phyloP scores from a whole-genome alignment of 805 yeast genomes.

The Hanseniaspora valbyensis region DNA sequence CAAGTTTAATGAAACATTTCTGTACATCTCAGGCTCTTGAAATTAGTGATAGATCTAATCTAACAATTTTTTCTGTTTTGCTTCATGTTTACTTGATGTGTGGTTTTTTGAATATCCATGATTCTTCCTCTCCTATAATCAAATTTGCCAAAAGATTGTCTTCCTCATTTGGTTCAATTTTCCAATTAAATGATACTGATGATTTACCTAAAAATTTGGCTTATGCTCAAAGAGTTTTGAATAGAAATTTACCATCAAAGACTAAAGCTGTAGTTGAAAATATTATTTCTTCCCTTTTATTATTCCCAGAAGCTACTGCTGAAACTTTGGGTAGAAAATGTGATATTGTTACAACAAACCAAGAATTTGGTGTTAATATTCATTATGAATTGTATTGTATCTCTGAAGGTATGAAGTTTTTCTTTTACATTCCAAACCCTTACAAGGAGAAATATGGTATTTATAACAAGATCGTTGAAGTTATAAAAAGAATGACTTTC shows the following conservation, averaged over 20 bases:
- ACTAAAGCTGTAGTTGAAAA: slow-evolving; percentile 25
- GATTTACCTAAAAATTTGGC: slow-evolving; percentile 16
- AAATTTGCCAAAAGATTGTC: slow-evolving; percentile 10
- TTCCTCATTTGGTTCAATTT: not conserved
- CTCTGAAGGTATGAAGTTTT: slow-evolving; percentile 31
- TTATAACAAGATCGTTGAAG: slow-evolving; percentile 25
- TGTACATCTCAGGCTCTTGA: not conserved
- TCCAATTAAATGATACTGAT: slow-evolving; percentile 5
- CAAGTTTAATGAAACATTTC: slow-evolving; percentile 7
- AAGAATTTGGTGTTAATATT: slow-evolving; percentile 17
- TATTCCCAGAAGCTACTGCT: slow-evolving; percentile 28
- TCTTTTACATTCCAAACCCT: slow-evolving; percentile 27
- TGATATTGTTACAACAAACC: slow-evolving; percentile 3
- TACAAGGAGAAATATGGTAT: slow-evolving; percentile 22
- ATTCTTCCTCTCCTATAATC: not conserved
- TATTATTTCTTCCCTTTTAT: slow-evolving; percentile 26
- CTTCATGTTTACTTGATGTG: not conserved
- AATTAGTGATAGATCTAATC: slow-evolving; percentile 12
- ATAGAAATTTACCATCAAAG: slow-evolving; percentile 20
- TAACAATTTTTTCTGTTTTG: slow-evolving; percentile 1
- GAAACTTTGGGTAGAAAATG: slow-evolving; percentile 20
- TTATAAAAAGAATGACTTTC: slow-evolving; percentile 27
- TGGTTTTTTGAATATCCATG: not conserved
- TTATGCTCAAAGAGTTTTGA: slow-evolving; percentile 15
- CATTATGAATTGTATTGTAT: slow-evolving; percentile 27